phyloP scores from a whole-genome alignment of 768 basidiomycete species.

The Hericium erinaceus region DNA sequence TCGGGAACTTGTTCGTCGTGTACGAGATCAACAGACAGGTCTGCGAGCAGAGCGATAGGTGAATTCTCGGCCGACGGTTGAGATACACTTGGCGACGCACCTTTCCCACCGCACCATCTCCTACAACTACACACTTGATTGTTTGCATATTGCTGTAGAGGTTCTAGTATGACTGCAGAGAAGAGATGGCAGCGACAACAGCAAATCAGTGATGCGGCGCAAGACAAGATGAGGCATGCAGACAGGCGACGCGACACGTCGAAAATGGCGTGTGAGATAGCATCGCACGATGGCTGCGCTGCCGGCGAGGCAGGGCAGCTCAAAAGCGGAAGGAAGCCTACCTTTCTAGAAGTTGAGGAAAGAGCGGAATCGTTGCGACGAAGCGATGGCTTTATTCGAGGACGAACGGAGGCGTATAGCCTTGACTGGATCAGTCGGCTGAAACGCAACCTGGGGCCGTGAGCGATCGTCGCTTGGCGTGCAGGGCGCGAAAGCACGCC shows the following conservation, averaged over 20 bases:
- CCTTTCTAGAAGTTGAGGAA: slow-evolving; percentile 6
- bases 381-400: slow-evolving; percentile 4
- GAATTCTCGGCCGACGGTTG: no score
- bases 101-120: slow-evolving; percentile 98
- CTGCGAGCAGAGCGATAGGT: slow-evolving; percentile 28
- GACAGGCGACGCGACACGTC: slow-evolving; percentile 2
- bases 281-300: neutral
- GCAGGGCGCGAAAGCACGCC: neutral
- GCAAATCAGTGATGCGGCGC: slow-evolving; percentile 2
- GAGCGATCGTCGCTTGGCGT: neutral
- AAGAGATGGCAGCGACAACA: neutral
- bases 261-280: neutral
- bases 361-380: slow-evolving; percentile 8
- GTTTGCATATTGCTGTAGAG: slow-evolving; percentile 64
- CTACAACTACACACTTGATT: slow-evolving; percentile 96
- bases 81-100: slow-evolving; percentile 35
- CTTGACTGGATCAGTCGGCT: slow-evolving; percentile 5
- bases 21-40: slow-evolving; percentile 96
- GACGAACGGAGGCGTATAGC: slow-evolving; percentile 3
- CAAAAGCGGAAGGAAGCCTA: slow-evolving; percentile 1
- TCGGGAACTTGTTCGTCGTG: slow-evolving; percentile 96
- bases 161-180: neutral
- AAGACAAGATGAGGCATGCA: slow-evolving; percentile 4
- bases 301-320: neutral
- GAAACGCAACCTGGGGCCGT: slow-evolving; percentile 2